A percentile compares a stretch with the other conserved stretches of the same genome.
phyloP scores from a whole-genome alignment of 2,329 filamentous ascomycete genomes.

The Clarireedia sp. region DNA sequence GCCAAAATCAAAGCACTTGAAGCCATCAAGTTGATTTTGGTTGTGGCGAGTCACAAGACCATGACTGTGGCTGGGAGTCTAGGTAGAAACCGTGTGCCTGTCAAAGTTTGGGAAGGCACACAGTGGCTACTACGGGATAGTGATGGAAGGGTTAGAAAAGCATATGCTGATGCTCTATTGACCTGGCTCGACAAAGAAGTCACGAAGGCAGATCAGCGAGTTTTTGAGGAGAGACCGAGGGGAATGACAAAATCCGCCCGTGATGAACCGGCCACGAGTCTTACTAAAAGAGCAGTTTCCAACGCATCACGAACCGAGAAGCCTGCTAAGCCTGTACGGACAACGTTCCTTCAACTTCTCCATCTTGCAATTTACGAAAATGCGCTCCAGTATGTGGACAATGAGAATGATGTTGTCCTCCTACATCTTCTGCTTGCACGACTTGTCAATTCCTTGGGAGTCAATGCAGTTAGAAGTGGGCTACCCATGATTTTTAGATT shows the following conservation, averaged over 20 bases:
- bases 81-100: slow-evolving; percentile 64
- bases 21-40: slow-evolving; percentile 73
- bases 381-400: slow-evolving; percentile 63
- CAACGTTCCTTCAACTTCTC: slow-evolving; percentile 66
- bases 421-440: slow-evolving; percentile 70
- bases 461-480: slow-evolving; percentile 72
- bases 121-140: slow-evolving; percentile 84
- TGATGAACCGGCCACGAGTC: slow-evolving; percentile 24
- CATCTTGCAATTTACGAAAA: slow-evolving; percentile 89
- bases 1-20: slow-evolving; percentile 61
- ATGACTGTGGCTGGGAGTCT: slow-evolving; percentile 55
- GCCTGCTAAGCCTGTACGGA: slow-evolving; percentile 15
- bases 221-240: slow-evolving; percentile 47
- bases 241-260: slow-evolving; percentile 30
- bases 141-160: slow-evolving; percentile 69
- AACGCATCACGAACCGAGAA: slow-evolving; percentile 46
- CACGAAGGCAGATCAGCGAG: slow-evolving; percentile 54
- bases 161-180: slow-evolving; percentile 75
- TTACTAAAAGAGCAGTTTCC: slow-evolving; percentile 54
- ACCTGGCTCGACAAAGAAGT: slow-evolving; percentile 84
- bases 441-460: slow-evolving; percentile 68
- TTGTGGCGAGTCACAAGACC: slow-evolving; percentile 66
- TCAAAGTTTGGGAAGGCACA: slow-evolving; percentile 91
- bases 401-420: slow-evolving; percentile 66
- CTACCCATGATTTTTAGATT: slow-evolving; percentile 84